A percentile compares a stretch with the other conserved stretches of the same genome.
Conservation (phyloP, 2,329 filamentous ascomycete genomes). For the Epichloe uncinata region DNA sequence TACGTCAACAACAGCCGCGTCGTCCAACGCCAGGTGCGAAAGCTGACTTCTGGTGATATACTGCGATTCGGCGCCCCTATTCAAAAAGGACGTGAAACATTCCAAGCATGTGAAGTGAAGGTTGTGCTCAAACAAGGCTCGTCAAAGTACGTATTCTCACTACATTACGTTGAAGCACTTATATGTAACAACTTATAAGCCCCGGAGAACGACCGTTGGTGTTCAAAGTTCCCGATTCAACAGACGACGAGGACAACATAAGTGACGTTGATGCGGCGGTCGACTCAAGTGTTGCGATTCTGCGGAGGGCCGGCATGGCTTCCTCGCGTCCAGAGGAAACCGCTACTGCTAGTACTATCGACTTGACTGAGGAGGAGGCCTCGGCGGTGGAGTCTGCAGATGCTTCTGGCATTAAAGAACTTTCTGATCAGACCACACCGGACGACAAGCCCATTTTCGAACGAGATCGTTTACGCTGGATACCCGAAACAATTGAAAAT, state of each 20-base stretch:
- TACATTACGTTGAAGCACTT: not conserved
- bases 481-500: not conserved
- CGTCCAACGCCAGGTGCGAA: conserved; percentile 5
- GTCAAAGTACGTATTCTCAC: conserved; percentile 10
- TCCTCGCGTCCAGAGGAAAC: conserved; percentile 7
- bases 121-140: conserved; percentile 18
- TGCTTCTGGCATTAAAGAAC: not conserved
- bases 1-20: conserved; percentile 25
- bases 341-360: conserved; percentile 7
- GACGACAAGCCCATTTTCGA: not conserved
- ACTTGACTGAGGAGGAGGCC: conserved; percentile 10
- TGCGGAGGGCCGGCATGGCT: conserved; percentile 16
- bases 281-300: conserved; percentile 13
- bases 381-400: not conserved
- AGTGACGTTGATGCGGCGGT: conserved; percentile 16
- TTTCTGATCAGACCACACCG: not conserved
- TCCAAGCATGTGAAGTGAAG: conserved; percentile 25
- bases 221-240: conserved; percentile 31
- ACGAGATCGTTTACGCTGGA: not conserved
- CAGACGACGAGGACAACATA: conserved; percentile 18
- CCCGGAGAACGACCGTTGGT: conserved; percentile 15
- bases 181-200: conserved; percentile 8
- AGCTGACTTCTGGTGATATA: conserved; percentile 17
- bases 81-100: conserved; percentile 20
- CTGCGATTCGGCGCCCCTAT: conserved; percentile 24